Conservation (phyloP, 257 asterid species). For the Perilla frutescens region DNA sequence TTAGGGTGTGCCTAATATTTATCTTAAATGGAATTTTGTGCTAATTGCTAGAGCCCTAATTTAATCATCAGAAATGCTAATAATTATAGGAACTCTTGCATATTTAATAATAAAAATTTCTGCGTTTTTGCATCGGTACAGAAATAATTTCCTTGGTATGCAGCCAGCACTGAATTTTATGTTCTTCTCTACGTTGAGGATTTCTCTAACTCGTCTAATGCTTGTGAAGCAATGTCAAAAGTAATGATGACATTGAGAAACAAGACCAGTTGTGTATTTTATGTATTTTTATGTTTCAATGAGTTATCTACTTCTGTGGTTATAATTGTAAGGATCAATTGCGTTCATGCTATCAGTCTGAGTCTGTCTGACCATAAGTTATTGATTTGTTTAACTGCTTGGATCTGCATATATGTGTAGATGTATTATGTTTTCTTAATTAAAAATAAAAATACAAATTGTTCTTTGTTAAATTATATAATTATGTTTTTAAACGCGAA, state of each 20-base stretch:
- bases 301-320: no score
- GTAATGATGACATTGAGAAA: background rate
- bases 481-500: background rate
- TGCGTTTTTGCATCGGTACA: background rate
- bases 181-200: no score
- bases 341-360: no score
- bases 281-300: no score
- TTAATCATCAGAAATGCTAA: background rate
- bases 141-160: conserved; percentile 4
- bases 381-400: conserved; percentile 20
- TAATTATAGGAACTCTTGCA: background rate
- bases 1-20: background rate
- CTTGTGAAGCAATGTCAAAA: conserved; percentile 10
- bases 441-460: no score
- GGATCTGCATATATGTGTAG: background rate
- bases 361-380: background rate
- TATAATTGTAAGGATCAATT: no score
- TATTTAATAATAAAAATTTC: background rate
- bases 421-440: conserved; percentile 2
- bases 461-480: background rate
- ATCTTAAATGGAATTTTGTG: background rate
- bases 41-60: background rate
- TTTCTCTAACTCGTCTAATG: background rate
- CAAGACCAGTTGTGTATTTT: background rate
- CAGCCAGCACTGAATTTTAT: background rate